A percentile compares a stretch with the other conserved stretches of the same genome.
phyloP scores from a whole-genome alignment of 164 flowering plant genomes.

The Houttuynia cordata region DNA sequence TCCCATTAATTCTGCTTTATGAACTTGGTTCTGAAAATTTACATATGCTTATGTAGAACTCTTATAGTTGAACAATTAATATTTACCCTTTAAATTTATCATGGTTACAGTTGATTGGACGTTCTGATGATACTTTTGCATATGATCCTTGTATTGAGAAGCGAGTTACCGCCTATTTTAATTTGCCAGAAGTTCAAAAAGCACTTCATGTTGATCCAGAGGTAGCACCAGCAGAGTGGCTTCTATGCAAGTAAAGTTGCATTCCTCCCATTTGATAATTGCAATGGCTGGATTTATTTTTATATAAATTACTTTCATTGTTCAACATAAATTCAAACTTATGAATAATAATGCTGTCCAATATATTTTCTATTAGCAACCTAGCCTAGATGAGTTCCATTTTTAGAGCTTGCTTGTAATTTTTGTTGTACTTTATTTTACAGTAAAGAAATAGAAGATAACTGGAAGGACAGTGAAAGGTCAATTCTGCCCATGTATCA shows the following conservation, averaged over 20 bases:
- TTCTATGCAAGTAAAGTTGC: slow-evolving; percentile 55
- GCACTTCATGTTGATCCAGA: slow-evolving; percentile 72
- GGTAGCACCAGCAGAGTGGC: slow-evolving; percentile 63
- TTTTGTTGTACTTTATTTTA: slow-evolving; percentile 3
- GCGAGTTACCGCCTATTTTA: slow-evolving; percentile 70
- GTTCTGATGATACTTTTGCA: slow-evolving; percentile 18
- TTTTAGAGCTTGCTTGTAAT: too few relatives aligned
- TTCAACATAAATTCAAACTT: too few relatives aligned
- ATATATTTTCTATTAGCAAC: too few relatives aligned
- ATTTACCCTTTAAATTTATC: neutral
- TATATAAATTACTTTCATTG: neutral
- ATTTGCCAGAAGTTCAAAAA: slow-evolving; percentile 76
- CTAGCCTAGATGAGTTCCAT: too few relatives aligned
- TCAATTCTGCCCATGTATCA: slow-evolving; percentile 57
- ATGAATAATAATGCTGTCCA: too few relatives aligned
- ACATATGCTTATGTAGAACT: neutral
- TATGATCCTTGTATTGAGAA: slow-evolving; percentile 93
- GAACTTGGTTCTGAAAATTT: neutral
- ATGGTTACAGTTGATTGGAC: slow-evolving; percentile 31
- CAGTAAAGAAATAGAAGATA: slow-evolving; percentile 36
- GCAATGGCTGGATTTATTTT: neutral
- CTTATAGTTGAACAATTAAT: neutral
- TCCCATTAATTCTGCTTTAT: neutral
- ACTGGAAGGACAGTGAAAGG: slow-evolving; percentile 74
- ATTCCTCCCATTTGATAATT: neutral